A percentile compares a stretch with the other conserved stretches of the same genome.
Evolutionary conservation across 2,329 filamentous ascomycete genomes (phyloP).

Genomic region (Amauroascus niger): DNA sequence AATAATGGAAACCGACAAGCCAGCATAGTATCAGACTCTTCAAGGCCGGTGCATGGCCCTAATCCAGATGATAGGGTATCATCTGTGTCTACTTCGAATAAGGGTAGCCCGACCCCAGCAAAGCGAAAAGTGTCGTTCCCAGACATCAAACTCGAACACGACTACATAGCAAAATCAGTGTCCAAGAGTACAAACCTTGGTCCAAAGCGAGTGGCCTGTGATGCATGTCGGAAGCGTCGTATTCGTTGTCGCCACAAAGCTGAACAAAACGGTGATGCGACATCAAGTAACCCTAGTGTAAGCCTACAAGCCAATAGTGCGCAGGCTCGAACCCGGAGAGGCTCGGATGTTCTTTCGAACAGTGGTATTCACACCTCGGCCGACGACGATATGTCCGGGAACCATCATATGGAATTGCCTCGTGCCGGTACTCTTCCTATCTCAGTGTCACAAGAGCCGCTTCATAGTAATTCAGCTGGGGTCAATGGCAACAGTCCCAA

Average conservation of each 20-base stretch:
- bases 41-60: not conserved
- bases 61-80: slow-evolving; percentile 8
- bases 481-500: slow-evolving; percentile 23
- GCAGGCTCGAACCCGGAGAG: not conserved
- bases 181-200: slow-evolving; percentile 44
- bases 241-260: slow-evolving; percentile 57
- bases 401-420: not conserved
- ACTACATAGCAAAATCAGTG: slow-evolving; percentile 3
- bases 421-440: not conserved
- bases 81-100: slow-evolving; percentile 21
- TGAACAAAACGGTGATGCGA: slow-evolving; percentile 30
- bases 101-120: slow-evolving; percentile 20
- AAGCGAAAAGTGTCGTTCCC: slow-evolving; percentile 17
- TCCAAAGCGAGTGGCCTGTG: slow-evolving; percentile 51
- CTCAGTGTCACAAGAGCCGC: not conserved
- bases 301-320: not conserved
- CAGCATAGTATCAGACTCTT: slow-evolving; percentile 27
- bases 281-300: not conserved
- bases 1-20: slow-evolving; percentile 28
- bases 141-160: slow-evolving; percentile 23
- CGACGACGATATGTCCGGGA: not conserved
- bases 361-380: not conserved
- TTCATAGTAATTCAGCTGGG: not conserved
- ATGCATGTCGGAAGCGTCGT: slow-evolving; percentile 52
- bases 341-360: not conserved